Conservation (phyloP, 352 stramenopile species). For the Pythium rishiriense region DNA sequence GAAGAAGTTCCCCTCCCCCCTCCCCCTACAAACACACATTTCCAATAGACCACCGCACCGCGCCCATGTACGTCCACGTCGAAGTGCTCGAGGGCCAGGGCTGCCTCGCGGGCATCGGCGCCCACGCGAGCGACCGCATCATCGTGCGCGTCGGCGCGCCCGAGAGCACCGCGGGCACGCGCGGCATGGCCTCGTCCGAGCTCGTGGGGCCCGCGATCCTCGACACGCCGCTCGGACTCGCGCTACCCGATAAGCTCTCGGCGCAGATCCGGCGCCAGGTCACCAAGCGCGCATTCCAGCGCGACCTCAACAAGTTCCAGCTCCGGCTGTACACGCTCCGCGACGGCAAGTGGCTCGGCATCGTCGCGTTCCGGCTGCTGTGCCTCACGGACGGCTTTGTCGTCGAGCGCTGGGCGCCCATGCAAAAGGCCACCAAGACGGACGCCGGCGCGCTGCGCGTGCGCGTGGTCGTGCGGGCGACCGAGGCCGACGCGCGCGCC, state of each 20-base stretch:
- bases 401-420: slow-evolving; percentile 23
- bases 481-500: slow-evolving; percentile 8
- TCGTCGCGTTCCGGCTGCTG: slow-evolving; percentile 16
- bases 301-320: slow-evolving; percentile 23
- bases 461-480: slow-evolving; percentile 19
- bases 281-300: slow-evolving; percentile 13
- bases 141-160: slow-evolving; percentile 20
- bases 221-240: background rate
- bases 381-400: slow-evolving; percentile 18
- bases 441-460: slow-evolving; percentile 20
- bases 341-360: slow-evolving; percentile 19
- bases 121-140: slow-evolving; percentile 16
- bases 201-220: slow-evolving; percentile 6
- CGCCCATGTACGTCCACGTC: slow-evolving; percentile 21
- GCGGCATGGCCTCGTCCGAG: slow-evolving; percentile 4
- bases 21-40: too few relatives aligned
- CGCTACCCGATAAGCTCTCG: slow-evolving; percentile 11
- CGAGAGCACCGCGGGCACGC: background rate
- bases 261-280: slow-evolving; percentile 18
- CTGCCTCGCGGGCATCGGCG: slow-evolving; percentile 13
- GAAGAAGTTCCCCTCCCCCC: too few relatives aligned
- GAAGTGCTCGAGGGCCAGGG: slow-evolving; percentile 25
- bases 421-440: slow-evolving; percentile 24
- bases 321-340: slow-evolving; percentile 24
- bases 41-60: too few relatives aligned